Evolutionary conservation across 192 early-diverging fungal species (phyloP).

Genomic region (Coemansia reversa): DNA sequence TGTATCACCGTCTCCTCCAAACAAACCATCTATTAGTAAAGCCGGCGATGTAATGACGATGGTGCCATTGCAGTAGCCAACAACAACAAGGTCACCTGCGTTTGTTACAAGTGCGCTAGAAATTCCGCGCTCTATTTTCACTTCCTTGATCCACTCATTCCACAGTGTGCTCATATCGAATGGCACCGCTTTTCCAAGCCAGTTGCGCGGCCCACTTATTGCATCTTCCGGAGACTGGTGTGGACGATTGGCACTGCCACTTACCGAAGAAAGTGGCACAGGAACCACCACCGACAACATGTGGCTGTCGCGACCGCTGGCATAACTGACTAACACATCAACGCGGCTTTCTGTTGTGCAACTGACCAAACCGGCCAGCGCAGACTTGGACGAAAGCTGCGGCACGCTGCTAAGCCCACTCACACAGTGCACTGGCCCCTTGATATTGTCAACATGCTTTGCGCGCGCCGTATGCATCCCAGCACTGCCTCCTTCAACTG

Average conservation of each 20-base stretch:
- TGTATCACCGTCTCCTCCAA: not conserved
- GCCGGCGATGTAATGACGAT: constrained; percentile 28
- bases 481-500: constrained; percentile 48
- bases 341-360: constrained; percentile 2
- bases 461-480: constrained; percentile 43
- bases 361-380: constrained; percentile 4
- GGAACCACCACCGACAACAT: constrained; percentile 36
- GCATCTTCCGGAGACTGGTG: constrained; percentile 20
- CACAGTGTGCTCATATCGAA: constrained; percentile 34
- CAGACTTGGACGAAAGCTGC: constrained; percentile 16
- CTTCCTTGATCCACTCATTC: constrained; percentile 25
- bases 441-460: constrained; percentile 15
- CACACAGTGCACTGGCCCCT: constrained; percentile 6
- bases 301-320: constrained; percentile 25
- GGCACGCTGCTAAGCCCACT: constrained; percentile 16
- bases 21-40: constrained; percentile 9
- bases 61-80: constrained; percentile 28
- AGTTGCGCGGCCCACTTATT: constrained; percentile 19
- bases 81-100: constrained; percentile 17
- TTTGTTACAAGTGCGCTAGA: constrained; percentile 21
- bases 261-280: constrained; percentile 39
- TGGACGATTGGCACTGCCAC: constrained; percentile 48
- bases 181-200: constrained; percentile 27
- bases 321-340: constrained; percentile 26
- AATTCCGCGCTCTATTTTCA: constrained; percentile 7